These are phyloP conservation scores for Agrostemma githago DNA, from an alignment of 148 eudicot genomes.

Conservation along the genomic window DNA sequence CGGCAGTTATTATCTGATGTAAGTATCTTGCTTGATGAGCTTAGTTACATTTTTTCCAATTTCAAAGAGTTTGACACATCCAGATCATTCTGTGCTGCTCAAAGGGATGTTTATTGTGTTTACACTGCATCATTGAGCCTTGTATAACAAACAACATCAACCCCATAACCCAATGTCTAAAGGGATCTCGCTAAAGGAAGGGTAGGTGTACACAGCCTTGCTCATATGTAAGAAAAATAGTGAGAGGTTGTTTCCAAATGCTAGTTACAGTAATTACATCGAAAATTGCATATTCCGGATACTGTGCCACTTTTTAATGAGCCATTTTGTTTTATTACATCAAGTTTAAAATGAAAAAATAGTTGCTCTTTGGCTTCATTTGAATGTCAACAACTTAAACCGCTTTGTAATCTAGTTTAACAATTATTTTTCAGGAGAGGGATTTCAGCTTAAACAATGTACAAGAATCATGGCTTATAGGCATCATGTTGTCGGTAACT, in stretches of 20 bases:
- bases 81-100: not conserved
- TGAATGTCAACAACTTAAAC: not conserved
- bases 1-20: constrained; percentile 54
- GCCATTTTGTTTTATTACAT: not conserved
- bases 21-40: constrained; percentile 23
- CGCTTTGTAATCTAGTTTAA: constrained; percentile 1
- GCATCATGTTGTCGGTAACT: constrained; percentile 87
- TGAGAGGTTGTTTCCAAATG: not conserved
- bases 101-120: not conserved
- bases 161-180: not conserved
- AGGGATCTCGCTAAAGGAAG: not conserved
- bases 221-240: not conserved
- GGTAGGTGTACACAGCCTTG: not conserved
- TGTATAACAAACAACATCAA: not conserved
- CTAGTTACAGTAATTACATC: not conserved
- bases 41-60: too few relatives aligned
- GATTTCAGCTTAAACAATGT: constrained; percentile 47
- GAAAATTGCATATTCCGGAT: not conserved
- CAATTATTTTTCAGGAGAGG: constrained; percentile 22
- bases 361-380: not conserved
- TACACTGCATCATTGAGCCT: not conserved
- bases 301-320: not conserved
- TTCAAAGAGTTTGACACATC: not conserved
- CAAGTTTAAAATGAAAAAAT: not conserved
- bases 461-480: constrained; percentile 78